These are phyloP conservation scores for Coemansia sp. DNA, from an alignment of 192 early-diverging fungal genomes.

Conservation along the genomic window DNA sequence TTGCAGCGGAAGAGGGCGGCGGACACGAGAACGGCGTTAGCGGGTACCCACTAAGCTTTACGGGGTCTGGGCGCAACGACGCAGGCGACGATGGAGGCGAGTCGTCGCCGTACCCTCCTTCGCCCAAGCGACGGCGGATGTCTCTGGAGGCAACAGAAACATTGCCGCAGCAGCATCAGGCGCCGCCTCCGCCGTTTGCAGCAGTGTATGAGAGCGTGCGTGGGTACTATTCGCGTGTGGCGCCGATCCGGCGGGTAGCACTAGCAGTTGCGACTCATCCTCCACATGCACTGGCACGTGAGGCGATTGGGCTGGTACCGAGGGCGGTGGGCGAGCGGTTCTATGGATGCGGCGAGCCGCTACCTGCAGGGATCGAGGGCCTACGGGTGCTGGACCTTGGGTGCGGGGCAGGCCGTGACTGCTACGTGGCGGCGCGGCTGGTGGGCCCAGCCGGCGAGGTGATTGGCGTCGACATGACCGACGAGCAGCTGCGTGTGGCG, in stretches of 20 bases:
- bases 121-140: constrained; percentile 28
- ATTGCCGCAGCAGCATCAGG: not conserved
- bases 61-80: not conserved
- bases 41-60: not conserved
- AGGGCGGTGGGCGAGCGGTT: constrained; percentile 36
- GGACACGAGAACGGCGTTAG: not conserved
- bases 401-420: constrained; percentile 50
- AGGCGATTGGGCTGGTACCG: constrained; percentile 39
- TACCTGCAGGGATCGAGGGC: constrained; percentile 48
- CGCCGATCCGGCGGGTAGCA: constrained; percentile 42
- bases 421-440: constrained; percentile 48
- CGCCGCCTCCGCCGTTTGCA: constrained; percentile 24
- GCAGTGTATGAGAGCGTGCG: constrained; percentile 51
- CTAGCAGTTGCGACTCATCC: constrained; percentile 45
- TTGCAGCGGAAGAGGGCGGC: constrained; percentile 17
- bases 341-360: constrained; percentile 47
- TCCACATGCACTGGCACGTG: no score
- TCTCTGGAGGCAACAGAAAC: not conserved
- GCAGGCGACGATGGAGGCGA: not conserved
- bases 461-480: constrained; percentile 53
- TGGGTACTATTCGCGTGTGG: constrained; percentile 48
- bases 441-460: constrained; percentile 47
- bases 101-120: not conserved
- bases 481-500: constrained; percentile 48
- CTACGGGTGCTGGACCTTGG: constrained; percentile 49